Evolutionary conservation across 1,139 yeast species (phyloP).

Genomic region (Taphrina wiesneri): DNA sequence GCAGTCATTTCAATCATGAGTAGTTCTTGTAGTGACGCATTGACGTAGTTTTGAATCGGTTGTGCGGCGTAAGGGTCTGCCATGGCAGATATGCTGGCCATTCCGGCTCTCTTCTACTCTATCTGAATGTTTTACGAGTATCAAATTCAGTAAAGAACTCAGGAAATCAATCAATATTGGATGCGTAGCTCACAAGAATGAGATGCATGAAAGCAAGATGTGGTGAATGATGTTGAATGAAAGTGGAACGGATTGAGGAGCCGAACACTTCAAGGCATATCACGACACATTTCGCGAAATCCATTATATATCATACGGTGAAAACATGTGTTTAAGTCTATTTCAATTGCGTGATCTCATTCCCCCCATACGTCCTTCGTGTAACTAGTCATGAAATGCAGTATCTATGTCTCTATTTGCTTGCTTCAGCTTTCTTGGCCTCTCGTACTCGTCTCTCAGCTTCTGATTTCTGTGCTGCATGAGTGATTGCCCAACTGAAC

Average conservation of each 20-base stretch:
- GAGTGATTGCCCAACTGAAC: constrained; percentile 35
- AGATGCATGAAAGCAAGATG: too few species aligned
- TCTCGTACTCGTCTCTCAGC: constrained; percentile 9
- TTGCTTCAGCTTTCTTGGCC: background rate
- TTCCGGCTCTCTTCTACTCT: background rate
- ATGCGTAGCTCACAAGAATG: too few species aligned
- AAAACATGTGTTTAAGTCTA: background rate
- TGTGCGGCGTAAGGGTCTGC: background rate
- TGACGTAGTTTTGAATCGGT: constrained; percentile 6
- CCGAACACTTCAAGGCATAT: background rate
- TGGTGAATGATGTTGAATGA: background rate
- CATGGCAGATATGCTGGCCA: background rate
- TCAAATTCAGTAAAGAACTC: too few species aligned
- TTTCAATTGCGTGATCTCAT: background rate
- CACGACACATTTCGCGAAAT: too few species aligned
- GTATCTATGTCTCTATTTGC: background rate
- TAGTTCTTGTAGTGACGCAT: constrained; percentile 22
- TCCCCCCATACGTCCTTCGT: background rate
- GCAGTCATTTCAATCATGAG: constrained; percentile 34
- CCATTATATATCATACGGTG: too few species aligned
- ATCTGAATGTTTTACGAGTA: background rate
- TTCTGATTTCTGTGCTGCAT: constrained; percentile 21
- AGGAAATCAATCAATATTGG: too few species aligned
- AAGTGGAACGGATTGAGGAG: background rate
- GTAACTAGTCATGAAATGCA: background rate